A percentile compares a stretch with the other conserved stretches of the same genome.
Conservation (phyloP, 1,284 basidiomycete species). For the Leccinum variabile region DNA sequence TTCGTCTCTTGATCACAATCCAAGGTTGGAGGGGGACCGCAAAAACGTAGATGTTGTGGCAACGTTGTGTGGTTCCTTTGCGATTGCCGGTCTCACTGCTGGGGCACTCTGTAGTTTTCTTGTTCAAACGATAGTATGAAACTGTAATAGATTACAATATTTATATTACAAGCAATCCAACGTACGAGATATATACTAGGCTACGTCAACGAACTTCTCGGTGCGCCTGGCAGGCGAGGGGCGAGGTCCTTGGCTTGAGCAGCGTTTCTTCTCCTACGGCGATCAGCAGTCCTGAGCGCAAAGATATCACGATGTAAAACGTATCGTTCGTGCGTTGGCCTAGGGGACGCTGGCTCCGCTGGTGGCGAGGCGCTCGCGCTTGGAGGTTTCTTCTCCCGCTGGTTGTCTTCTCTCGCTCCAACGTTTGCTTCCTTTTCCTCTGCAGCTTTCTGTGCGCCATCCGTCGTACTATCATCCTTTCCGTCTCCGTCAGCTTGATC, state of each 20-base stretch:
- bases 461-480: constrained; percentile 27
- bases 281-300: constrained; percentile 58
- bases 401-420: constrained; percentile 26
- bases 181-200: background rate
- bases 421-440: constrained; percentile 28
- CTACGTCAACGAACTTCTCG: constrained; percentile 25
- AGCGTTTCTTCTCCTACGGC: constrained; percentile 54
- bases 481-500: constrained; percentile 35
- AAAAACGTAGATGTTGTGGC: constrained; percentile 85
- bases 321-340: constrained; percentile 52
- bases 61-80: constrained; percentile 74
- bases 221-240: constrained; percentile 54
- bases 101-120: constrained; percentile 81
- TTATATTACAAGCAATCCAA: background rate
- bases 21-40: constrained; percentile 55
- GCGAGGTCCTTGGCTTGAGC: constrained; percentile 58
- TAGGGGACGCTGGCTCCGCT: constrained; percentile 28
- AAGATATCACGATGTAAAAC: constrained; percentile 60
- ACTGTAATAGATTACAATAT: background rate
- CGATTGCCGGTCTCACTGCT: constrained; percentile 72
- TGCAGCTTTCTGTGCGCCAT: constrained; percentile 21
- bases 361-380: constrained; percentile 26
- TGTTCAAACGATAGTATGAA: constrained; percentile 64
- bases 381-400: constrained; percentile 30
- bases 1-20: constrained; percentile 72